These are phyloP conservation scores for Solanum microdontum DNA, from an alignment of 257 asterid species.

Conservation along the genomic window DNA sequence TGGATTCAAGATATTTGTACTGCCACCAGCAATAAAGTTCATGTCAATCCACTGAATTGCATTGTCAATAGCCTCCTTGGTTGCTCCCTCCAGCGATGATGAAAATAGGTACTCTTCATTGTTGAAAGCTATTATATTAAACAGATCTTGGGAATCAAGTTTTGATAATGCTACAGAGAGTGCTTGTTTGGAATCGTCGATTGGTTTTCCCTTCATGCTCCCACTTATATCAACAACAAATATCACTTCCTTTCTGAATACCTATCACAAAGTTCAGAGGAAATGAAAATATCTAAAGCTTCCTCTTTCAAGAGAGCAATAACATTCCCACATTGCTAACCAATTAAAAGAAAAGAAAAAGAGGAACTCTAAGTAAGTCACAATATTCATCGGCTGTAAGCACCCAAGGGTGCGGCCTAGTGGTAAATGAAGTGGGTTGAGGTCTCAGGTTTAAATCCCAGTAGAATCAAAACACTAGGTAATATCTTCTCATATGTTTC, in stretches of 20 bases:
- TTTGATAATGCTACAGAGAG: constrained; percentile 48
- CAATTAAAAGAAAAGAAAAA: neutral
- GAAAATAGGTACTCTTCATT: constrained; percentile 42
- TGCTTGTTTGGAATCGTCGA: constrained; percentile 51
- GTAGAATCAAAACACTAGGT: neutral
- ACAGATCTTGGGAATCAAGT: constrained; percentile 45
- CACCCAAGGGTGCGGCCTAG: neutral
- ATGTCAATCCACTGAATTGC: constrained; percentile 46
- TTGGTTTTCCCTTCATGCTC: constrained; percentile 56
- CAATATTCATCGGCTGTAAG: neutral
- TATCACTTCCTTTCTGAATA: constrained; percentile 54
- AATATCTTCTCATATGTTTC: neutral
- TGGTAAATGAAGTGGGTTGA: neutral
- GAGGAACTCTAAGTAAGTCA: neutral
- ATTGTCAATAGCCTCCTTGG: constrained; percentile 31
- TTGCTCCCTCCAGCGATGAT: constrained; percentile 47
- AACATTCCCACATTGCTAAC: neutral
- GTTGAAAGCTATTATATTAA: constrained; percentile 53
- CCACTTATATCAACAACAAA: constrained; percentile 69
- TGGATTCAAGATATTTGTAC: constrained; percentile 52
- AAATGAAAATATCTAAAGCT: neutral
- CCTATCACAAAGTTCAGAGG: constrained; percentile 14
- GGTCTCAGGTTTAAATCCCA: neutral
- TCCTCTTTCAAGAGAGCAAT: neutral
- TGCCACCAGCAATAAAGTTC: constrained; percentile 58